Percentiles rank a stretch among this genome's conserved stretches.
phyloP scores from a whole-genome alignment of 495 filamentous ascomycete genomes.

The Penicillium ochrochloron region DNA sequence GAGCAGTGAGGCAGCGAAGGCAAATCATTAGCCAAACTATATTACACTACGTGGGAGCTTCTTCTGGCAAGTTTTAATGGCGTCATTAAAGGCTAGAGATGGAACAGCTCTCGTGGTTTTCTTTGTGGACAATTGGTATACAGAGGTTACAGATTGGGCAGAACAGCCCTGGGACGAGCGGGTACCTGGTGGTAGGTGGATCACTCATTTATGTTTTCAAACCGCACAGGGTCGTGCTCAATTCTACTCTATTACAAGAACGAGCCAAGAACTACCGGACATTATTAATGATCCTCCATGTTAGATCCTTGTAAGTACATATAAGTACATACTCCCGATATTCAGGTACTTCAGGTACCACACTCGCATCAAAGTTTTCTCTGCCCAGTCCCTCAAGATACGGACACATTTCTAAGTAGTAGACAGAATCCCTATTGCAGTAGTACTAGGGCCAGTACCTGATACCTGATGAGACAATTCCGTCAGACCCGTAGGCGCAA shows the following conservation, averaged over 20 bases:
- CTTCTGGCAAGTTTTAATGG: no score
- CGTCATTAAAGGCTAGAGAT: no score
- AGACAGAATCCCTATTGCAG: not conserved
- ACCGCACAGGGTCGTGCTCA: not conserved
- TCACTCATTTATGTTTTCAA: no score
- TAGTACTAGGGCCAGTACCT: not conserved
- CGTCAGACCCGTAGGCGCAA: not conserved
- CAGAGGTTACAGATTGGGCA: no score
- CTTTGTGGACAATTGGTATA: no score
- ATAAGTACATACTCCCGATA: not conserved
- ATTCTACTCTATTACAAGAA: not conserved
- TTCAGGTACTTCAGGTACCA: not conserved
- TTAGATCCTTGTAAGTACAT: not conserved
- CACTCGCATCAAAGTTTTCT: not conserved
- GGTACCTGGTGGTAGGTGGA: no score
- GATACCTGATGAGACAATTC: constrained; percentile 4
- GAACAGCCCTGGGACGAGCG: no score
- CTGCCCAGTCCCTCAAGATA: not conserved
- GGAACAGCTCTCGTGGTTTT: no score
- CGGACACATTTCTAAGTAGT: not conserved
- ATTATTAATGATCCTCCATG: not conserved
- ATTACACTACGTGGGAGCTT: no score
- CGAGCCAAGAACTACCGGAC: not conserved
- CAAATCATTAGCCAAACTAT: no score
- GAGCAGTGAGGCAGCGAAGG: not conserved